phyloP scores from a whole-genome alignment of 345 rosid genomes.

The Sonneratia caseolaris region DNA sequence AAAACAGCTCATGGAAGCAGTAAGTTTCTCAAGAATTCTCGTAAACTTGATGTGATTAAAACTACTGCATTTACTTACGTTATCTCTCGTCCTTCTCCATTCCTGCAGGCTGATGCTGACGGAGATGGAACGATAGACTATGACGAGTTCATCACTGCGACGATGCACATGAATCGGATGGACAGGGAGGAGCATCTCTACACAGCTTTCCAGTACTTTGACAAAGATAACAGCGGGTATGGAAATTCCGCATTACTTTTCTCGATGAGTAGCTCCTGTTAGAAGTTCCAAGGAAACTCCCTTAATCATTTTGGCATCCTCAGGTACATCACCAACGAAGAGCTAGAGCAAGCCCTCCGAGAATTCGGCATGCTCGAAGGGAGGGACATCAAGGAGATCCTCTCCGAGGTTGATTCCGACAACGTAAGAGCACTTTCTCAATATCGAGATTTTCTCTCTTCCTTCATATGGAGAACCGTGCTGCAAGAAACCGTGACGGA shows the following conservation, averaged over 20 bases:
- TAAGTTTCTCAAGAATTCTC: slow-evolving; percentile 24
- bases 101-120: slow-evolving; percentile 64
- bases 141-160: slow-evolving; percentile 44
- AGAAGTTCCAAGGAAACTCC: background rate
- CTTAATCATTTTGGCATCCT: background rate
- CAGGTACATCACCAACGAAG: slow-evolving; percentile 40
- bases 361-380: slow-evolving; percentile 39
- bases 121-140: slow-evolving; percentile 43
- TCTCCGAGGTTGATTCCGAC: slow-evolving; percentile 37
- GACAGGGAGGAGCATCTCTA: slow-evolving; percentile 47
- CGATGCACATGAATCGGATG: slow-evolving; percentile 47
- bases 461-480: background rate
- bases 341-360: slow-evolving; percentile 39
- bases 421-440: slow-evolving; percentile 19
- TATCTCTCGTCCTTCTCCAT: background rate
- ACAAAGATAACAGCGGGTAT: slow-evolving; percentile 51
- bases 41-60: background rate
- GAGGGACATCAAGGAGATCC: slow-evolving; percentile 36
- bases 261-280: background rate
- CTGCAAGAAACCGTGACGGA: background rate
- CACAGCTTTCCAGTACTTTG: slow-evolving; percentile 47
- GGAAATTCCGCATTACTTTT: background rate
- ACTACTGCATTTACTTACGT: background rate
- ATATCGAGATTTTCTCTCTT: background rate
- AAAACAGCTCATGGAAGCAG: slow-evolving; percentile 89